Percentiles rank a stretch among this genome's conserved stretches.
phyloP scores from a whole-genome alignment of 1,139 yeast genomes.

The Wickerhamomyces sp. region DNA sequence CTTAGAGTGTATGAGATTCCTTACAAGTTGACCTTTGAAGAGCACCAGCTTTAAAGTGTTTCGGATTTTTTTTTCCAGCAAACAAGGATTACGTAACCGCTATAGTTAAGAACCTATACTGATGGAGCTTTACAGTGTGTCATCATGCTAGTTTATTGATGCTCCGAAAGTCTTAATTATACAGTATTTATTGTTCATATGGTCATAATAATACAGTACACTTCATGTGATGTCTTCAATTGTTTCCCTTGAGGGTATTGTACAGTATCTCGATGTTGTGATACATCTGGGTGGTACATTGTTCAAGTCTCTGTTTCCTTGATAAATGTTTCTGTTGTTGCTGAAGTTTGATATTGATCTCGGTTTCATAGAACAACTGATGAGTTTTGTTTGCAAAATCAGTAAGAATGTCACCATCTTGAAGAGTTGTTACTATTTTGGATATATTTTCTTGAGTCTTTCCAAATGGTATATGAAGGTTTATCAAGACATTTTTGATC shows the following conservation, averaged over 20 bases:
- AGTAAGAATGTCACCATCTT: conserved; percentile 10
- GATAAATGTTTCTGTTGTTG: conserved; percentile 1
- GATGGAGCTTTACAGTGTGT: too few relatives aligned
- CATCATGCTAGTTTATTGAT: too few relatives aligned
- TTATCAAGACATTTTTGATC: conserved; percentile 20
- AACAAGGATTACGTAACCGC: too few relatives aligned
- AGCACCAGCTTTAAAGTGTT: too few relatives aligned
- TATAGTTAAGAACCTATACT: too few relatives aligned
- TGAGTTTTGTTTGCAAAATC: conserved; percentile 20
- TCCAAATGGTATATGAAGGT: conserved; percentile 17
- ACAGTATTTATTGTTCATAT: too few relatives aligned
- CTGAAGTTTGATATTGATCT: conserved; percentile 8
- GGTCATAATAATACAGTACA: background rate
- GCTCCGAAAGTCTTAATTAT: too few relatives aligned
- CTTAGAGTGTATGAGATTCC: too few relatives aligned
- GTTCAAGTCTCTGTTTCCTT: conserved; percentile 6
- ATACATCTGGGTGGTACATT: conserved; percentile 18
- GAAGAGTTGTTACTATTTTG: conserved; percentile 4
- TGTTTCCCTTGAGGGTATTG: conserved; percentile 5
- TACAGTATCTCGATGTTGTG: conserved; percentile 16
- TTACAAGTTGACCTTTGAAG: too few relatives aligned
- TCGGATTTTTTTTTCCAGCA: too few relatives aligned
- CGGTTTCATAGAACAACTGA: conserved; percentile 16
- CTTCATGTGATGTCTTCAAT: too few relatives aligned
- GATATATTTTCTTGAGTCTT: conserved; percentile 12